These are phyloP conservation scores for Skeletonema marinoi DNA, from an alignment of 108 stramenopile species.

Conservation along the genomic window DNA sequence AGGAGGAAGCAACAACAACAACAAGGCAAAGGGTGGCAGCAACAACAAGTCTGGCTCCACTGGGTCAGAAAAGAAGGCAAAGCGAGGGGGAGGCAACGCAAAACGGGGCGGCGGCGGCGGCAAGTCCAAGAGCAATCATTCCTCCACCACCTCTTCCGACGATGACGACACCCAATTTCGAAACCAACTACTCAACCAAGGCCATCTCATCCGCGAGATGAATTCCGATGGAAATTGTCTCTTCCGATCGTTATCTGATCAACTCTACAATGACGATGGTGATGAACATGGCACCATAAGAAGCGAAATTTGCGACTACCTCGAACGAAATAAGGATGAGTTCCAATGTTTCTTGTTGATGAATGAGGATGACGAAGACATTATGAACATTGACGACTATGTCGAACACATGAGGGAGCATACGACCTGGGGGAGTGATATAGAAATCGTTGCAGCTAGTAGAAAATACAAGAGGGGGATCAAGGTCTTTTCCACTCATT, in stretches of 20 bases:
- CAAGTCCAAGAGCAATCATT: neutral
- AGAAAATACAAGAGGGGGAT: conserved; percentile 71
- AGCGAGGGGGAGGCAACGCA: no score
- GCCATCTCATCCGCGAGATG: conserved; percentile 61
- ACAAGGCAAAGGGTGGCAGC: neutral
- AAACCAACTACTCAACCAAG: conserved; percentile 23
- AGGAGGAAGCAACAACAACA: neutral
- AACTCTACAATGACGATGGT: conserved; percentile 69
- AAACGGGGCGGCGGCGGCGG: neutral
- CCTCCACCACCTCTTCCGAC: neutral
- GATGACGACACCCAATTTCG: conserved; percentile 29
- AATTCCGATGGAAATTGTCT: conserved; percentile 83
- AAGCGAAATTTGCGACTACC: conserved; percentile 67
- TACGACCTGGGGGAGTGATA: conserved; percentile 80
- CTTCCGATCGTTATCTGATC: conserved; percentile 84
- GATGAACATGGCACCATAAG: conserved; percentile 56
- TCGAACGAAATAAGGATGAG: conserved; percentile 65
- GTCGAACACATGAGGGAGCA: conserved; percentile 69
- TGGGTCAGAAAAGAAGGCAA: neutral
- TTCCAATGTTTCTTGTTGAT: conserved; percentile 73
- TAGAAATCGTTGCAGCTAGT: conserved; percentile 84
- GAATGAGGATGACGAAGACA: conserved; percentile 80
- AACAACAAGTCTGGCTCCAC: neutral
- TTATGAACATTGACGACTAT: conserved; percentile 69
- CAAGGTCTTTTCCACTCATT: conserved; percentile 63